Evolutionary conservation across 176 grass and related monocot species (phyloP), one percentile per base, ranked within the genome.

Genomic region (Oryza glumipatula): DNA sequence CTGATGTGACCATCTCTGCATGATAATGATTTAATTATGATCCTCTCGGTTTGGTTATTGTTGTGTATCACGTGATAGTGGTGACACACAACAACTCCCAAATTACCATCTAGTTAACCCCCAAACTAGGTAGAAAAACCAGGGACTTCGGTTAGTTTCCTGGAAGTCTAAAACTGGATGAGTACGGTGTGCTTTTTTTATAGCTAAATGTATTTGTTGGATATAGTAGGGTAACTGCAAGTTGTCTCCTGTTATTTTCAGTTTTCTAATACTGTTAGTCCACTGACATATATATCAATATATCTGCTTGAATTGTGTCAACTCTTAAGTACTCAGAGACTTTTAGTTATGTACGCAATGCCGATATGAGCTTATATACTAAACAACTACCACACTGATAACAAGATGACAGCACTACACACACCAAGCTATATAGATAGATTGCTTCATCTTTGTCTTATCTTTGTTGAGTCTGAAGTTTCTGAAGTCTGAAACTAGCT

Each of bases 401-500:
- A 74, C 65, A 87, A 87, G 13, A 76, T 87, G 79, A 70, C 72
- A 70, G 76, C 11, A 13, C 47, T 61, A 41, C 39, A 87, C 11
- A 45, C 22, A 74, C 11, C 45, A 82, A 63, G 51, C 45, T 41
- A 41, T 22, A 61, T 8, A 19, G 16, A 0, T 46, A 23, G 35
- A 80, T 80, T 21, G 52, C 73, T 56, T 26, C 19, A 23, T 52
- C 19, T 38, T 6, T 9, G 39, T 41, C 39, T 21, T 70, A 3
- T 21, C 65, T 33, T 28, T n/a, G 33, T 39, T 80, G 22, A 56
- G 17, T 56, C 52, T 56, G 52, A 56, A 19, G 3, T 41, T 19
- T 56, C 52, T 56, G 4, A 67, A 56, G 4, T 56, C 52, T 56
- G 7, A 67, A 67, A 21, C 39, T 41, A 41, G 39, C 51, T 54